Evolutionary conservation across 2,329 filamentous ascomycete genomes (phyloP).

Genomic region (Talaromyces verruculosus): DNA sequence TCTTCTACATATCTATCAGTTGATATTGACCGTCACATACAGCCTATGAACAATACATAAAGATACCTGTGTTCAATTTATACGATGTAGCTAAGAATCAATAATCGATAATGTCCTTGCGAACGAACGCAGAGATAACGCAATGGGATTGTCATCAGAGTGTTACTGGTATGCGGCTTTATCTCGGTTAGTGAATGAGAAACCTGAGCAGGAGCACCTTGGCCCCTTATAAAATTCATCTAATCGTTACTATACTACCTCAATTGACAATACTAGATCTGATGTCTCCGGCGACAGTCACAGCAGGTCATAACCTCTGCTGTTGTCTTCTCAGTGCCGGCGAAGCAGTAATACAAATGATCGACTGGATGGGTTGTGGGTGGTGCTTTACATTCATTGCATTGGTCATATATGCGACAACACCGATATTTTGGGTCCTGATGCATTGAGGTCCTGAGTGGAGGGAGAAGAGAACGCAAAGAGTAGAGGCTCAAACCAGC

Average conservation of each 20-base stretch:
- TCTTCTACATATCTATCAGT: too few species aligned
- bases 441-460: constrained; percentile 44
- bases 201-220: not conserved
- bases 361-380: constrained; percentile 31
- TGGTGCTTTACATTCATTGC: constrained; percentile 44
- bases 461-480: constrained; percentile 24
- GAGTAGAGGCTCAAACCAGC: not conserved
- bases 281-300: constrained; percentile 40
- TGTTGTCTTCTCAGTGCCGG: constrained; percentile 47
- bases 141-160: not conserved
- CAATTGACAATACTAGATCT: not conserved
- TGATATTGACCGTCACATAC: too few species aligned
- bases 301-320: constrained; percentile 46
- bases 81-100: not conserved
- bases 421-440: constrained; percentile 44
- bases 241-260: too few species aligned
- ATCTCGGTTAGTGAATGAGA: not conserved
- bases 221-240: too few species aligned
- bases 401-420: constrained; percentile 38
- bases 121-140: not conserved
- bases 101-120: not conserved
- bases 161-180: not conserved
- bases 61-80: too few species aligned
- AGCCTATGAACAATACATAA: too few species aligned
- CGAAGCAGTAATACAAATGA: constrained; percentile 44